A percentile compares a stretch with the other conserved stretches of the same genome.
Conservation (phyloP, 768 basidiomycete species). For the Mycena capillaripes region DNA sequence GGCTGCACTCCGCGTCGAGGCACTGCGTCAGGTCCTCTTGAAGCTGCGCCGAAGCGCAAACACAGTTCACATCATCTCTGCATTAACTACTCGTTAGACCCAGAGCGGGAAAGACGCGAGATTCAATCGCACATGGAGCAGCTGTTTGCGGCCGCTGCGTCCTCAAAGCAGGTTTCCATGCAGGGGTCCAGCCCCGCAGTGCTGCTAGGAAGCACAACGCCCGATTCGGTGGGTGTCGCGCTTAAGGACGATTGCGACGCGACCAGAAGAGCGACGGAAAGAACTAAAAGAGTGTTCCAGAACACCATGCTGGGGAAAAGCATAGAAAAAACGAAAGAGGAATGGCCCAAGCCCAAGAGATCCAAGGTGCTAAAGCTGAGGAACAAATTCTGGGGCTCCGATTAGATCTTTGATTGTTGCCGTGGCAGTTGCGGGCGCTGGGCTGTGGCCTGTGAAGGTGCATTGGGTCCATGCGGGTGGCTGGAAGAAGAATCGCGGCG, state of each 20-base stretch:
- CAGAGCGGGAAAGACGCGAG: too few relatives aligned
- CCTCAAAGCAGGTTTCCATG: slow-evolving; percentile 36
- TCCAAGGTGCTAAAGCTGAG: slow-evolving; percentile 5
- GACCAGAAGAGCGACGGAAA: slow-evolving; percentile 20
- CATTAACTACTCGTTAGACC: background rate
- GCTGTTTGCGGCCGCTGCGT: slow-evolving; percentile 24
- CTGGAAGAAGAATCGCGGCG: background rate
- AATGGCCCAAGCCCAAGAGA: background rate
- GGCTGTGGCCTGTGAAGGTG: background rate
- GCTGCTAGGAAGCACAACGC: slow-evolving; percentile 34
- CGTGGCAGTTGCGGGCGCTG: background rate
- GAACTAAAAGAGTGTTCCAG: slow-evolving; percentile 32
- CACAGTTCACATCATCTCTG: slow-evolving; percentile 34
- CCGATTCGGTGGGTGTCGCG: slow-evolving; percentile 28
- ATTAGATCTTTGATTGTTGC: slow-evolving; percentile 34
- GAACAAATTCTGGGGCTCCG: background rate
- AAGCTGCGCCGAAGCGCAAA: slow-evolving; percentile 34
- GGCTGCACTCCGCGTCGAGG: slow-evolving; percentile 34
- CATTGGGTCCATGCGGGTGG: background rate
- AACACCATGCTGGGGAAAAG: slow-evolving; percentile 27
- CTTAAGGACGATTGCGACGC: slow-evolving; percentile 20
- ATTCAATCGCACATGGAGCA: slow-evolving; percentile 19
- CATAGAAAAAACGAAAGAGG: background rate
- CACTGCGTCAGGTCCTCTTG: slow-evolving; percentile 34
- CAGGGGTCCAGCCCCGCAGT: slow-evolving; percentile 37